Percentiles rank a stretch among this genome's conserved stretches.
These are phyloP conservation scores for Fusarium begoniae DNA, from an alignment of 2,329 filamentous ascomycete genomes.

Conservation along the genomic window DNA sequence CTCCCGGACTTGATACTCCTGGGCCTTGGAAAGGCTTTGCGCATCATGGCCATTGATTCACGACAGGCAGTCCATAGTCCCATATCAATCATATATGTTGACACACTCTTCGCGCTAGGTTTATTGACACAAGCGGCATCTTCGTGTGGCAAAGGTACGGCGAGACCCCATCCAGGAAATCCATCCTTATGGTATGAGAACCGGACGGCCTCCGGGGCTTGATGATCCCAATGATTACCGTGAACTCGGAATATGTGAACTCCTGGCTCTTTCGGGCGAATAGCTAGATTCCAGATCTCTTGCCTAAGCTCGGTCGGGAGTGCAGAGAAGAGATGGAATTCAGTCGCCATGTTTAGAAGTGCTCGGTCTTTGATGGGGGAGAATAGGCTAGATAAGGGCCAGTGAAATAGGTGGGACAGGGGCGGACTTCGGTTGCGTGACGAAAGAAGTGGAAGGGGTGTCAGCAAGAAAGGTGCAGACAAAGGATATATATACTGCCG, in stretches of 20 bases:
- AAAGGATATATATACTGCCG: neutral
- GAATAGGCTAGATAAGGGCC: neutral
- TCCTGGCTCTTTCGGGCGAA: neutral
- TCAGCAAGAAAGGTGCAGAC: neutral
- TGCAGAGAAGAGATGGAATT: neutral
- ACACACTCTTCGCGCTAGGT: neutral
- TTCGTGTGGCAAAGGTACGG: neutral
- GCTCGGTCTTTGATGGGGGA: fast-evolving
- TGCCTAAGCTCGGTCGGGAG: neutral
- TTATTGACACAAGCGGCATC: neutral
- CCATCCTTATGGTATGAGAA: neutral
- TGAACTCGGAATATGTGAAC: neutral
- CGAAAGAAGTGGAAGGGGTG: neutral
- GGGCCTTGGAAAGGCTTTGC: neutral
- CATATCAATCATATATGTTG: neutral
- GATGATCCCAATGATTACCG: neutral
- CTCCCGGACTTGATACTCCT: neutral
- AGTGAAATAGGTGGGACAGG: neutral
- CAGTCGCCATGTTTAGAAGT: neutral
- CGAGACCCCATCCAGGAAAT: neutral
- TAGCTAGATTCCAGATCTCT: neutral
- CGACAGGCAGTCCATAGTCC: slow-evolving; percentile 10
- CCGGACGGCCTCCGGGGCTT: neutral
- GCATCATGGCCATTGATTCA: neutral
- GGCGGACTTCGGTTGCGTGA: neutral